These are phyloP conservation scores for Malus orientalis DNA, from an alignment of 306 rosid genomes.

Conservation along the genomic window DNA sequence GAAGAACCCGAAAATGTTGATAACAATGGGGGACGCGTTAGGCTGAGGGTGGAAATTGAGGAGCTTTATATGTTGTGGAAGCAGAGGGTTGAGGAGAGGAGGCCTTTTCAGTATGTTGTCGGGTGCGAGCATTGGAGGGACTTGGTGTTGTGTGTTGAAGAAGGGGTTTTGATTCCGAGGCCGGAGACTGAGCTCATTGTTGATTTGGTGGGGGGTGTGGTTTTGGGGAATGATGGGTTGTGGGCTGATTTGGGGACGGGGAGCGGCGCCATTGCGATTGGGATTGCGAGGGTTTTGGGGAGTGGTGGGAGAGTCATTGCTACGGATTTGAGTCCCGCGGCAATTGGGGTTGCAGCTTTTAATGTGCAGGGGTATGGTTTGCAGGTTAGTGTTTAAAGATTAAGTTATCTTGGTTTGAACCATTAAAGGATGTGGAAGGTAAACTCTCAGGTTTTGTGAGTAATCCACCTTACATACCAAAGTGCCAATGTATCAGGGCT, in stretches of 20 bases:
- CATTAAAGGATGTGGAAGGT: slow-evolving; percentile 59
- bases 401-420: slow-evolving; percentile 61
- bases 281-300: slow-evolving; percentile 43
- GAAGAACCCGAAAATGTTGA: slow-evolving; percentile 11
- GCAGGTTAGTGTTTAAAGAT: slow-evolving; percentile 51
- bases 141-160: slow-evolving; percentile 27
- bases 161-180: slow-evolving; percentile 87
- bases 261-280: slow-evolving; percentile 85
- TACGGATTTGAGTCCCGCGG: slow-evolving; percentile 57
- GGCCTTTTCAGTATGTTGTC: slow-evolving; percentile 83
- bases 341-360: slow-evolving; percentile 54
- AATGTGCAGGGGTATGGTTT: slow-evolving; percentile 75
- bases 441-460: slow-evolving; percentile 69
- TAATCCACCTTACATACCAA: slow-evolving; percentile 84
- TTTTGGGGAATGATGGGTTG: slow-evolving; percentile 40
- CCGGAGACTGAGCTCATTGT: slow-evolving; percentile 72
- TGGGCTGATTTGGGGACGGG: slow-evolving; percentile 98
- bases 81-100: slow-evolving; percentile 63
- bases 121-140: slow-evolving; percentile 89
- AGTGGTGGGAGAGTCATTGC: slow-evolving; percentile 49
- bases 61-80: slow-evolving; percentile 74
- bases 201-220: slow-evolving; percentile 43
- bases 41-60: slow-evolving; percentile 37
- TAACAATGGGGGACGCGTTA: slow-evolving; percentile 12
- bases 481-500: slow-evolving; percentile 56